Percentiles rank a stretch among this genome's conserved stretches.
phyloP scores from a whole-genome alignment of 169 alveolate genomes.

The Babesia gibsoni region DNA sequence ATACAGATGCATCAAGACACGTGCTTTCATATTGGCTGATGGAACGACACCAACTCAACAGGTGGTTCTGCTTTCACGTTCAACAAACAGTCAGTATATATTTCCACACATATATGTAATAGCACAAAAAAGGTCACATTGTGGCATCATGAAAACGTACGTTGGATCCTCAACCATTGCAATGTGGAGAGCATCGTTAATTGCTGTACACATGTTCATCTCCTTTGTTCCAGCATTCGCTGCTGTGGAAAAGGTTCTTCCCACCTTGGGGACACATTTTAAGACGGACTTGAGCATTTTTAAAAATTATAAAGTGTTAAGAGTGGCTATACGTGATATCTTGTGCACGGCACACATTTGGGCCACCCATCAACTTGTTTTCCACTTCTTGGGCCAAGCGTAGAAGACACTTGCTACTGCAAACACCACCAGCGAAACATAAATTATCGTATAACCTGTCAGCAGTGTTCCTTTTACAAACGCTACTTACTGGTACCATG shows the following conservation, averaged over 20 bases:
- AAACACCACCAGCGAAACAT: background rate
- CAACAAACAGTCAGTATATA: too few relatives aligned
- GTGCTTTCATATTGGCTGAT: too few relatives aligned
- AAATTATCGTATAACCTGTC: background rate
- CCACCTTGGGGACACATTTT: background rate
- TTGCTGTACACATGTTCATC: conserved; percentile 90
- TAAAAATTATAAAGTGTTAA: background rate
- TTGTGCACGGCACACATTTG: background rate
- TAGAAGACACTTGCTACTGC: background rate
- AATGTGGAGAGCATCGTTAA: conserved; percentile 90
- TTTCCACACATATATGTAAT: too few relatives aligned
- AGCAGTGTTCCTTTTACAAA: background rate
- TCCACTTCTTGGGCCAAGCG: background rate
- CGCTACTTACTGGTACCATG: background rate
- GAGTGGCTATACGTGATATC: background rate
- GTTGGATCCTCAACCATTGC: conserved; percentile 88
- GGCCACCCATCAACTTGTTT: background rate
- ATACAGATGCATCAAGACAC: too few relatives aligned
- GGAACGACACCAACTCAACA: too few relatives aligned
- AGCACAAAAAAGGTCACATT: too few relatives aligned
- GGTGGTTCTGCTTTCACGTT: too few relatives aligned
- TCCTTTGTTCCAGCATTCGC: conserved; percentile 60
- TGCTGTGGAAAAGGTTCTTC: conserved; percentile 14
- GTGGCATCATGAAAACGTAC: conserved; percentile 63
- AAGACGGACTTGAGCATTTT: background rate